phyloP scores from a whole-genome alignment of 352 stramenopile genomes.

The Phytophthora pluvialis region DNA sequence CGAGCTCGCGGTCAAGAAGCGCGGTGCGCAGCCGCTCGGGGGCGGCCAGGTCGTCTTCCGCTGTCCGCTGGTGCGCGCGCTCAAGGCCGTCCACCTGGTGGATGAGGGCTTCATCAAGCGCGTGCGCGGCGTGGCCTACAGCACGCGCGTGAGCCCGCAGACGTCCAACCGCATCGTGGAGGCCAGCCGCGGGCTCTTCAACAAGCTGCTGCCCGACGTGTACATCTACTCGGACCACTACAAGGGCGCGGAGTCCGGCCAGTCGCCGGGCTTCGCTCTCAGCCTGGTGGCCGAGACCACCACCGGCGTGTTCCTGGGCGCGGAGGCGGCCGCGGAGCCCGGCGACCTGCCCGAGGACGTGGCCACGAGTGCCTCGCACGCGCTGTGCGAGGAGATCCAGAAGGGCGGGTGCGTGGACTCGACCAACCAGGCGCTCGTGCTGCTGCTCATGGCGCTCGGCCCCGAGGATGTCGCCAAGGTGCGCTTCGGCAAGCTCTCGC shows the following conservation, averaged over 20 bases:
- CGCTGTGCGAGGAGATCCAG: constrained; percentile 97
- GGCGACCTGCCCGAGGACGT: constrained; percentile 97
- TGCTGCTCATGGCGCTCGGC: constrained; percentile 98
- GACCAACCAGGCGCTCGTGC: constrained; percentile 93
- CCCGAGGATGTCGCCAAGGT: constrained; percentile 98
- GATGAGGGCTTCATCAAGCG: constrained; percentile 99
- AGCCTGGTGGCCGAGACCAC: constrained; percentile 98
- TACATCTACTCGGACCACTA: constrained; percentile 99
- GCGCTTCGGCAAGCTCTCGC: constrained; percentile 89
- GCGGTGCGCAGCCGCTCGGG: constrained; percentile 88
- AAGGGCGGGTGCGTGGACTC: constrained; percentile 95
- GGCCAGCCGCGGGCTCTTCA: constrained; percentile 95
- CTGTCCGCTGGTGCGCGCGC: constrained; percentile 95
- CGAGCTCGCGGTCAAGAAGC: constrained; percentile 90
- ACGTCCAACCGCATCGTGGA: constrained; percentile 98
- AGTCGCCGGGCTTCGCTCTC: constrained; percentile 93
- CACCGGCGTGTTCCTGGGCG: constrained; percentile 93
- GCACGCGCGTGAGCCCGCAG: constrained; percentile 96
- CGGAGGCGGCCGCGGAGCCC: constrained; percentile 89
- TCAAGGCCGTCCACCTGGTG: constrained; percentile 94
- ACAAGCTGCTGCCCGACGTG: constrained; percentile 98
- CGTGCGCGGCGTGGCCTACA: constrained; percentile 96
- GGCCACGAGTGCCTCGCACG: constrained; percentile 90
- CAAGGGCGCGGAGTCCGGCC: constrained; percentile 89
- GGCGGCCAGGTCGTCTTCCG: constrained; percentile 92